Evolutionary conservation across 2,329 filamentous ascomycete genomes (phyloP).

Genomic region (Diatrype stigma): DNA sequence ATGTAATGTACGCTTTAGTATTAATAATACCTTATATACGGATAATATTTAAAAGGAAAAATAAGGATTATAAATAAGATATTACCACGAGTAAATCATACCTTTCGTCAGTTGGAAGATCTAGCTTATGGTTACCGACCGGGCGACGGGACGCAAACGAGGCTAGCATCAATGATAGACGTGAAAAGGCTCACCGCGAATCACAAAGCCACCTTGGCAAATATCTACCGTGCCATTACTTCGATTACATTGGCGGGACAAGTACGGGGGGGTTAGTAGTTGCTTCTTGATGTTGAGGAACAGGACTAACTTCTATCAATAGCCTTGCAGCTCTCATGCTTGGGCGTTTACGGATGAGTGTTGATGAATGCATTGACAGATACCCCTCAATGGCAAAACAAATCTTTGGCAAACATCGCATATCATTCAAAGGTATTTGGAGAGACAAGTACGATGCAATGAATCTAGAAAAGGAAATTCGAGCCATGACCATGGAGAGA

Average conservation of each 20-base stretch:
- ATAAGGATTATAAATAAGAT: no score
- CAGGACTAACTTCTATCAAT: background rate
- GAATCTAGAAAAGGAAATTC: background rate
- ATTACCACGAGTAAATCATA: no score
- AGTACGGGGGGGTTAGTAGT: slow-evolving; percentile 17
- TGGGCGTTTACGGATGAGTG: background rate
- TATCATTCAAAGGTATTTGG: background rate
- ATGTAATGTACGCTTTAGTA: no score
- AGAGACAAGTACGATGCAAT: background rate
- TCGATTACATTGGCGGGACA: slow-evolving; percentile 22
- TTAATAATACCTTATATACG: no score
- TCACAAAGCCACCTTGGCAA: no score
- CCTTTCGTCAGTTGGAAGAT: no score
- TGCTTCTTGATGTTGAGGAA: background rate
- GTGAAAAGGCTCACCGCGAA: no score
- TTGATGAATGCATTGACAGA: background rate
- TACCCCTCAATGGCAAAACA: background rate
- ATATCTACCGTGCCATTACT: slow-evolving; percentile 22
- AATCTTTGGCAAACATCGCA: background rate
- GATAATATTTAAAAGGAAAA: no score
- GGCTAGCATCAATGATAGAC: no score
- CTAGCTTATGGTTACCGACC: no score
- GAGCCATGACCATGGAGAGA: no score
- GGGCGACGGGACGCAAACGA: no score
- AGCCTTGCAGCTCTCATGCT: background rate